Percentiles rank a stretch among this genome's conserved stretches.
Conservation (phyloP, 1,139 yeast genomes). For the Ogataea hybrid region DNA sequence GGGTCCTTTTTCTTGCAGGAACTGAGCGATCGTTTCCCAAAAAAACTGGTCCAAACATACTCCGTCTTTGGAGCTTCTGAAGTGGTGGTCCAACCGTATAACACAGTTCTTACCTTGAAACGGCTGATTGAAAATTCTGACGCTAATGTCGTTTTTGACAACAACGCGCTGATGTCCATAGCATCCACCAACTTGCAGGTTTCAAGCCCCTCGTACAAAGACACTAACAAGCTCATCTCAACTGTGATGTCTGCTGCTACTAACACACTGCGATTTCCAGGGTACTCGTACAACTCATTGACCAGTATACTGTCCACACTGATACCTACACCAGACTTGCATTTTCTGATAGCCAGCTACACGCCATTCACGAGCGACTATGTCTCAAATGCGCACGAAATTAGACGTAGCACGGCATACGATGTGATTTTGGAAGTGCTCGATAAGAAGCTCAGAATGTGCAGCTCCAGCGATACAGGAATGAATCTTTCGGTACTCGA, state of each 20-base stretch:
- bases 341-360: constrained; percentile 81
- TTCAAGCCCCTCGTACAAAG: constrained; percentile 55
- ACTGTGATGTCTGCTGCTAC: constrained; percentile 83
- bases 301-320: constrained; percentile 81
- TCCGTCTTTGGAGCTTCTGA: constrained; percentile 88
- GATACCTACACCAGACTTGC: constrained; percentile 87
- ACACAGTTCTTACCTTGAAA: constrained; percentile 76
- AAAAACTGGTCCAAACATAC: constrained; percentile 80
- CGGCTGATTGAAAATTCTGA: constrained; percentile 84
- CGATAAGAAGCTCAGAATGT: constrained; percentile 78
- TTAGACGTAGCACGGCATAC: constrained; percentile 73
- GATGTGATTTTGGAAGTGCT: constrained; percentile 82
- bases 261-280: constrained; percentile 86
- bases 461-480: constrained; percentile 46
- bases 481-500: constrained; percentile 72
- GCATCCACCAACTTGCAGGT: constrained; percentile 51
- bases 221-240: constrained; percentile 82
- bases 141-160: constrained; percentile 84
- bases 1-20: constrained; percentile 82
- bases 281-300: constrained; percentile 84
- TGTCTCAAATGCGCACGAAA: constrained; percentile 53
- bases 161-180: constrained; percentile 73
- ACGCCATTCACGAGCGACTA: constrained; percentile 79
- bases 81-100: constrained; percentile 96
- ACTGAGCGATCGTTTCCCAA: constrained; percentile 76